Evolutionary conservation across 257 asterid species (phyloP).

Genomic region (Capsicum pubescens): DNA sequence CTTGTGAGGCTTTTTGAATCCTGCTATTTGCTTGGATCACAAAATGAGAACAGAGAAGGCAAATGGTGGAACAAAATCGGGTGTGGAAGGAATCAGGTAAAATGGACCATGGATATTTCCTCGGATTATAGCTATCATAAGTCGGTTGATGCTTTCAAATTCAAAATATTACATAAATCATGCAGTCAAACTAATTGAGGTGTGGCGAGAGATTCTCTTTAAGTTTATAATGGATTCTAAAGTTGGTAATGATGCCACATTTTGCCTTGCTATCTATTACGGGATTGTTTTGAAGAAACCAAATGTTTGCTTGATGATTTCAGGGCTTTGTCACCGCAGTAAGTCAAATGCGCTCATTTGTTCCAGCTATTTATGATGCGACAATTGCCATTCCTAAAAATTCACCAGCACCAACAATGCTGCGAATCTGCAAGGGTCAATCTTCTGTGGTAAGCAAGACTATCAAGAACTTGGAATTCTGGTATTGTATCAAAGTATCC

Average conservation of each 20-base stretch:
- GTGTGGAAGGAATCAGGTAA: no score
- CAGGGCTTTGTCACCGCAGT: constrained; percentile 98
- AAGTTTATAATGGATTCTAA: constrained; percentile 1
- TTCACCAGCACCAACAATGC: constrained; percentile 88
- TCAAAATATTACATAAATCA: background rate
- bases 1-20: no score
- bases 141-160: background rate
- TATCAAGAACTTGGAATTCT: background rate
- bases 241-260: background rate
- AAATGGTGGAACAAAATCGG: background rate
- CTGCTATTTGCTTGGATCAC: no score
- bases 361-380: constrained; percentile 89
- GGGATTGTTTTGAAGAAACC: background rate
- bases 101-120: background rate
- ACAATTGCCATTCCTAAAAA: constrained; percentile 83
- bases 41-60: background rate
- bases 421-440: constrained; percentile 83
- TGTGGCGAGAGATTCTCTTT: background rate
- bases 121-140: background rate
- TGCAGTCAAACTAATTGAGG: background rate
- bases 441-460: constrained; percentile 76
- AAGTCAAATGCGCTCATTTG: constrained; percentile 84
- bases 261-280: background rate
- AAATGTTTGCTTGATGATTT: constrained; percentile 30
- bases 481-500: background rate